A percentile compares a stretch with the other conserved stretches of the same genome.
Conservation (phyloP, 176 grass and related monocot genomes). For the Oryza australiensis region DNA sequence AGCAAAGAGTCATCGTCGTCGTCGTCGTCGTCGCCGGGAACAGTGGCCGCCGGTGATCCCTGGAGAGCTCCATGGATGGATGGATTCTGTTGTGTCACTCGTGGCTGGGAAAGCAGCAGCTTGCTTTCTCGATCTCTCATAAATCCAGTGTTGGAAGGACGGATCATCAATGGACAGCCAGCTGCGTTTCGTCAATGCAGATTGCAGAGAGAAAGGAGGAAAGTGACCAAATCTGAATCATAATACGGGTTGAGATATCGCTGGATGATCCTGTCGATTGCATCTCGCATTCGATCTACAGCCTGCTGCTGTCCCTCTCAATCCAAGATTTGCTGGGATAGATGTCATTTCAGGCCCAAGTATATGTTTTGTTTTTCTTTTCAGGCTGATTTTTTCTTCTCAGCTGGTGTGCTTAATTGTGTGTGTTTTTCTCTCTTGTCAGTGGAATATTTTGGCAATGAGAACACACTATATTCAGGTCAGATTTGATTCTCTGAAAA, state of each 20-base stretch:
- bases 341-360: not conserved
- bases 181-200: not conserved
- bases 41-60: not conserved
- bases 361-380: not conserved
- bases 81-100: too few species aligned
- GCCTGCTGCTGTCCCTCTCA: conserved; percentile 7
- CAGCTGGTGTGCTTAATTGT: not conserved
- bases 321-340: not conserved
- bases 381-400: not conserved
- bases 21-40: not conserved
- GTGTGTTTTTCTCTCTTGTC: not conserved
- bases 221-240: not conserved
- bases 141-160: not conserved
- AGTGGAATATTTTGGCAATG: not conserved
- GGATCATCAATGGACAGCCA: not conserved
- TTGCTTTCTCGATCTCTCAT: not conserved
- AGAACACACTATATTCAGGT: not conserved
- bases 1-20: too few species aligned
- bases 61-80: not conserved
- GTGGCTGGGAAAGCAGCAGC: not conserved
- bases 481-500: conserved; percentile 24
- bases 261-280: not conserved
- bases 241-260: not conserved
- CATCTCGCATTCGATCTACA: not conserved
- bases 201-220: not conserved